Conservation (phyloP, 2,329 filamentous ascomycete species). For the Ampelomyces quisqualis region DNA sequence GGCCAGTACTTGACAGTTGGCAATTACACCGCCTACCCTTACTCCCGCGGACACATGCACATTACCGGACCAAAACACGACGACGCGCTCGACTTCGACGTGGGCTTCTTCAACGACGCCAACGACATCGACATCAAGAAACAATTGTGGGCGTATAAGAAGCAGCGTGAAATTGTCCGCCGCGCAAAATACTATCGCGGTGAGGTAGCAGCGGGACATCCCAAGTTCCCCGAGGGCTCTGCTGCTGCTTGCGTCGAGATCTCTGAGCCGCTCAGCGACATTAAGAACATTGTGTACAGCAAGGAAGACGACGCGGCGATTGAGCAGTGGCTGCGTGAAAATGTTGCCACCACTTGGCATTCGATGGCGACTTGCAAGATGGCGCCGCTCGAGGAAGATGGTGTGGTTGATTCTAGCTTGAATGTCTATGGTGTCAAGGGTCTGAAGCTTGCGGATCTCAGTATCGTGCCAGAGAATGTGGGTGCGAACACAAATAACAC, state of each 20-base stretch:
- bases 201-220: constrained; percentile 32
- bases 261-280: constrained; percentile 10
- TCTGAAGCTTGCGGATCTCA: constrained; percentile 49
- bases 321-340: constrained; percentile 46
- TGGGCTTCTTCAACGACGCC: constrained; percentile 58
- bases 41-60: constrained; percentile 62
- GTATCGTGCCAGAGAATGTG: constrained; percentile 46
- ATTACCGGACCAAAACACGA: constrained; percentile 52
- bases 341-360: constrained; percentile 38
- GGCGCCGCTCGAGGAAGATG: constrained; percentile 33
- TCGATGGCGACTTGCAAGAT: constrained; percentile 38
- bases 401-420: constrained; percentile 30
- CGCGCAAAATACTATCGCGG: constrained; percentile 55
- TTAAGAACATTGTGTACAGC: constrained; percentile 23
- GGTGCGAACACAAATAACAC: constrained; percentile 52
- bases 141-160: constrained; percentile 64
- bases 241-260: constrained; percentile 18
- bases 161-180: constrained; percentile 58
- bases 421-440: constrained; percentile 32
- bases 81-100: constrained; percentile 57
- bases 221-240: constrained; percentile 23
- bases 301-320: constrained; percentile 41
- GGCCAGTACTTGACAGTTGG: constrained; percentile 57
- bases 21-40: constrained; percentile 61
- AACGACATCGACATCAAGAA: constrained; percentile 61